Base-by-base conservation (phyloP, 2,329 filamentous ascomycete genomes). In the Botrytis aclada region DNA sequence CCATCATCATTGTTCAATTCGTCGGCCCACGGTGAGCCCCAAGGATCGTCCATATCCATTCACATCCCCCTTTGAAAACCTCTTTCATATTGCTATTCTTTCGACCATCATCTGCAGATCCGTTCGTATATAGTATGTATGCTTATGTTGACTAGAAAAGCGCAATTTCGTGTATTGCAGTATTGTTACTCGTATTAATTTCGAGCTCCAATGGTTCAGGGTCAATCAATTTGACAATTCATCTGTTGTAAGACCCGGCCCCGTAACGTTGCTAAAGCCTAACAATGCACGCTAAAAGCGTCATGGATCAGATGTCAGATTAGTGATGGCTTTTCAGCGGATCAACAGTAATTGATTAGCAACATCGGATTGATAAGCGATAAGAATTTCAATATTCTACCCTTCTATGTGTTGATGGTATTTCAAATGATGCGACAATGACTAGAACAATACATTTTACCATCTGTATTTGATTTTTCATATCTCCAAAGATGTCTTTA, bases 401-500 rank as follows among this genome's bases (percentile, higher is more conserved):
- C 45, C 22, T 51, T 51, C 29, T 34, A 54, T n/a, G 32, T 56
- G 14, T 29, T 61, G 9, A 29, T 60, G n/a, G 34, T 47, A 43
- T 43, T 41, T 45, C 39, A 70, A 20, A n/a, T 20, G 32, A 51
- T 54, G 69, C 58, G 58, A 70, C 58, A 32, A 70, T 63, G 69
- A 63, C 62, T 37, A 51, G 41, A 62, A 63, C 56, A 51, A 18
- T 51, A 51, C n/a, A 64, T 47, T 32, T 39, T 25, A 9, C 32
- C 20, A 18, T 14, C 64, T 39, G 32, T 2, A 47, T 39, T 25
- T 39, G 37, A 37, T 70, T 12, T 22, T 12, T 25, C 39, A 25
- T 32, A 66, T 54, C 4, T 25, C 1, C 69, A 72, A 83, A 77
- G 43, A 92, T 92, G 89, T 91, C 90, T 74, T 85, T 93, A 41